Conservation (phyloP, 306 rosid genomes). For the Dalbergia cochinchinensis region DNA sequence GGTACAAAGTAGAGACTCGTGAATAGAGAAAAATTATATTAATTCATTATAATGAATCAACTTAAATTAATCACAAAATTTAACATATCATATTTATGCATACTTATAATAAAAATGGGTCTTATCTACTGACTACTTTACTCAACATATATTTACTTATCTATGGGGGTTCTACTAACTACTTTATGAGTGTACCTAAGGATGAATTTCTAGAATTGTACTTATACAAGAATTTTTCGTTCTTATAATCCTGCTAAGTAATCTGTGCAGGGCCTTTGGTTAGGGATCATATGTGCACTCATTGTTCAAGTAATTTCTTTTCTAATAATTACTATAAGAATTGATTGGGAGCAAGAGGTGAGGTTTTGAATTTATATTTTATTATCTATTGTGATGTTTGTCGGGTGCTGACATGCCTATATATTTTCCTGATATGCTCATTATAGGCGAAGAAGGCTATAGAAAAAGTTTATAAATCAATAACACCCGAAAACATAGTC, state of each 20-base stretch:
- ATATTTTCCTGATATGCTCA: not conserved
- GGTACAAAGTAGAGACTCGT: too few species aligned
- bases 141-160: too few species aligned
- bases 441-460: conserved; percentile 57
- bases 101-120: too few species aligned
- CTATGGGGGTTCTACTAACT: too few species aligned
- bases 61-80: too few species aligned
- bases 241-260: not conserved
- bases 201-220: too few species aligned
- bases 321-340: conserved; percentile 56
- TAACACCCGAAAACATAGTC: conserved; percentile 42
- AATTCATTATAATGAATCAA: too few species aligned
- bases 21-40: too few species aligned
- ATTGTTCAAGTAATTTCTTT: conserved; percentile 64
- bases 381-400: not conserved
- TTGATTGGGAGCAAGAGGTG: conserved; percentile 79
- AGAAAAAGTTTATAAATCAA: conserved; percentile 59
- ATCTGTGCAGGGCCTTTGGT: conserved; percentile 64
- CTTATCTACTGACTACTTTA: too few species aligned
- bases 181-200: too few species aligned
- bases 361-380: not conserved
- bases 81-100: too few species aligned
- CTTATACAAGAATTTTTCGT: too few species aligned
- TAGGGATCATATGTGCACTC: conserved; percentile 44
- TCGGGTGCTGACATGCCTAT: not conserved